Percentiles rank a stretch among this genome's conserved stretches.
These are phyloP conservation scores for Chrysoporthe cubensis DNA, from an alignment of 2,329 filamentous ascomycete genomes.

Conservation along the genomic window DNA sequence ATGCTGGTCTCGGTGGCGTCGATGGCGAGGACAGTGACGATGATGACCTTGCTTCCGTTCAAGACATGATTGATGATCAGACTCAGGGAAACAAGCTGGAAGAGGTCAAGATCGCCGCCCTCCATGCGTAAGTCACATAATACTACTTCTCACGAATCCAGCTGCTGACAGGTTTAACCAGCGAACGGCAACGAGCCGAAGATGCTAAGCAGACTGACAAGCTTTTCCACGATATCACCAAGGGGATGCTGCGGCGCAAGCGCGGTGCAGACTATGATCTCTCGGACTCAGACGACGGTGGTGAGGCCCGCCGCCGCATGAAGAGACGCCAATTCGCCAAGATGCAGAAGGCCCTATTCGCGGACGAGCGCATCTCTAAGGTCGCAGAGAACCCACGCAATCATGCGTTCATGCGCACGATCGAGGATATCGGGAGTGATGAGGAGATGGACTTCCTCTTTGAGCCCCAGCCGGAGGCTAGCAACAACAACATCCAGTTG, in stretches of 20 bases:
- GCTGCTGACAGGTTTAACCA: conserved; percentile 40
- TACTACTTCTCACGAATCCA: conserved; percentile 23
- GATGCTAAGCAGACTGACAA: conserved; percentile 90
- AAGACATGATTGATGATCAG: conserved; percentile 89
- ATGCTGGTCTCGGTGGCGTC: conserved; percentile 86
- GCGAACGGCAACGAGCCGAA: conserved; percentile 75
- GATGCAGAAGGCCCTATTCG: conserved; percentile 86
- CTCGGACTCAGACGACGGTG: conserved; percentile 88
- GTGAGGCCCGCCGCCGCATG: conserved; percentile 74
- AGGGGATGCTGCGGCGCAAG: conserved; percentile 83
- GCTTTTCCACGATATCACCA: conserved; percentile 90
- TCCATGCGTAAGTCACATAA: conserved; percentile 76
- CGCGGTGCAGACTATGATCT: conserved; percentile 81
- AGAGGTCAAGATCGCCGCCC: conserved; percentile 79
- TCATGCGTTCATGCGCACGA: conserved; percentile 84
- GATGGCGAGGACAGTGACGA: conserved; percentile 86
- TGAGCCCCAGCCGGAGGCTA: conserved; percentile 43
- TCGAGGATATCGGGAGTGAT: conserved; percentile 79
- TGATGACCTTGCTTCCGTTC: conserved; percentile 71
- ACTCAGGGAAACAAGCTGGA: conserved; percentile 75
- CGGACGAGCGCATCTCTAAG: conserved; percentile 88
- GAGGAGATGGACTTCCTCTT: conserved; percentile 76
- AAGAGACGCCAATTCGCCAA: conserved; percentile 88
- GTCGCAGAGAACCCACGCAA: conserved; percentile 89
- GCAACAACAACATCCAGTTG: conserved; percentile 37